A percentile compares a stretch with the other conserved stretches of the same genome.
Evolutionary conservation across 139 green algal genomes (phyloP).

Genomic region (Pycnococcus provasolii): DNA sequence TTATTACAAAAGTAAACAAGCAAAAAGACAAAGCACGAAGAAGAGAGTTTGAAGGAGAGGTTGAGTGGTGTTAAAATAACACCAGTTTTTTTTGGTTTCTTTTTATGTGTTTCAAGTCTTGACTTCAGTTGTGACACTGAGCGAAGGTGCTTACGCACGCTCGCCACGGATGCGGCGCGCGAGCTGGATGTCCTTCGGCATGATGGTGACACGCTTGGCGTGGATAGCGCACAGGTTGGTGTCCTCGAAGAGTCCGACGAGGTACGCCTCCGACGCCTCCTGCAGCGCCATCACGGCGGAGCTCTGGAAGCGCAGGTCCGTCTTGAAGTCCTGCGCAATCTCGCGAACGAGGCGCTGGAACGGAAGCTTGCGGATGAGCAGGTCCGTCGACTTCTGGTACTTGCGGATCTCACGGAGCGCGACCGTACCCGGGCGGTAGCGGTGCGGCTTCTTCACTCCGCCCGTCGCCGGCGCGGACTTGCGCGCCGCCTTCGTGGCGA

Average conservation of each 20-base stretch:
- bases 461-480: slow-evolving; percentile 80
- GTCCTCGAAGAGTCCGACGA: slow-evolving; percentile 96
- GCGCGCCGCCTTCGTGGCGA: slow-evolving; percentile 71
- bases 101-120: no score
- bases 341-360: slow-evolving; percentile 68
- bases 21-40: no score
- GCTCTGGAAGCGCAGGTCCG: slow-evolving; percentile 32
- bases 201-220: slow-evolving; percentile 92
- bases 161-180: slow-evolving; percentile 80
- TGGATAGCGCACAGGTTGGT: slow-evolving; percentile 93
- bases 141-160: slow-evolving; percentile 42
- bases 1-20: no score
- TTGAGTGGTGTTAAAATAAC: no score
- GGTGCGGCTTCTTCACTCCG: slow-evolving; percentile 80
- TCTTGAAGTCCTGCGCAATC: slow-evolving; percentile 45
- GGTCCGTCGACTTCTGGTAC: slow-evolving; percentile 44
- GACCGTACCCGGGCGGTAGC: slow-evolving; percentile 38
- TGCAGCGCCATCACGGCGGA: slow-evolving; percentile 85
- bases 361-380: slow-evolving; percentile 51
- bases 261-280: slow-evolving; percentile 91
- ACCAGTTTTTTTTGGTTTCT: no score
- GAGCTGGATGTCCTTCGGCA: slow-evolving; percentile 94
- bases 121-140: no score
- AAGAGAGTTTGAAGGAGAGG: no score
- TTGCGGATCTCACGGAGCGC: slow-evolving; percentile 38